phyloP scores from a whole-genome alignment of 1,284 basidiomycete genomes.

The Xerocomus alliaceus region DNA sequence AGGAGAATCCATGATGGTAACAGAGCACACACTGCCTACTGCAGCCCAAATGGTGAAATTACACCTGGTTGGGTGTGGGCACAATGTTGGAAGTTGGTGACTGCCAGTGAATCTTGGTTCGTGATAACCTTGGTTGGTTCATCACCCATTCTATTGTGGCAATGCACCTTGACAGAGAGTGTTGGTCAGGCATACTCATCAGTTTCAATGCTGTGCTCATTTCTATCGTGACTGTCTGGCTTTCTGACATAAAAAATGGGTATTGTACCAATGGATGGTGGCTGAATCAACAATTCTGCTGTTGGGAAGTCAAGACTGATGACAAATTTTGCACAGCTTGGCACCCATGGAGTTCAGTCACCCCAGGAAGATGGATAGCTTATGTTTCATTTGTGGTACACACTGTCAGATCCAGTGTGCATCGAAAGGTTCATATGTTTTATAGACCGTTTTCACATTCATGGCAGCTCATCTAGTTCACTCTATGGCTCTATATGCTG shows the following conservation, averaged over 20 bases:
- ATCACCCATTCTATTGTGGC: slow-evolving; percentile 40
- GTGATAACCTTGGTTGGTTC: slow-evolving; percentile 85
- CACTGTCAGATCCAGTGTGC: slow-evolving; percentile 24
- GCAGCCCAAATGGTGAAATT: slow-evolving; percentile 58
- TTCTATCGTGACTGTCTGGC: slow-evolving; percentile 96
- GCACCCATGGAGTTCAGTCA: slow-evolving; percentile 88
- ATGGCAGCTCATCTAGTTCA: slow-evolving; percentile 88
- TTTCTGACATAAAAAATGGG: slow-evolving; percentile 96
- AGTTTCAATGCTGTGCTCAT: slow-evolving; percentile 94
- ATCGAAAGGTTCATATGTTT: slow-evolving; percentile 2
- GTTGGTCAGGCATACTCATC: slow-evolving; percentile 78
- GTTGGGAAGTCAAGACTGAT: slow-evolving; percentile 90
- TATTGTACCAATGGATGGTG: slow-evolving; percentile 98
- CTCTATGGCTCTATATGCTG: slow-evolving; percentile 91
- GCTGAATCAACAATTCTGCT: slow-evolving; percentile 98
- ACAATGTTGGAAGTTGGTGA: slow-evolving; percentile 63
- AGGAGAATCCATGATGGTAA: slow-evolving; percentile 68
- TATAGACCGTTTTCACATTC: slow-evolving; percentile 79
- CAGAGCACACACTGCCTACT: slow-evolving; percentile 54
- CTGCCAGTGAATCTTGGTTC: slow-evolving; percentile 76
- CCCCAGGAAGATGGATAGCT: slow-evolving; percentile 79
- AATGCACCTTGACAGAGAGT: slow-evolving; percentile 2
- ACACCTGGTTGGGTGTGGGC: slow-evolving; percentile 69
- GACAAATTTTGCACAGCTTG: slow-evolving; percentile 90
- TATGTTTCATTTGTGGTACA: slow-evolving; percentile 91